Percentiles rank a stretch among this genome's conserved stretches.
Evolutionary conservation across 768 basidiomycete genomes (phyloP).

Genomic region (Cantharellus cinnabarinus): DNA sequence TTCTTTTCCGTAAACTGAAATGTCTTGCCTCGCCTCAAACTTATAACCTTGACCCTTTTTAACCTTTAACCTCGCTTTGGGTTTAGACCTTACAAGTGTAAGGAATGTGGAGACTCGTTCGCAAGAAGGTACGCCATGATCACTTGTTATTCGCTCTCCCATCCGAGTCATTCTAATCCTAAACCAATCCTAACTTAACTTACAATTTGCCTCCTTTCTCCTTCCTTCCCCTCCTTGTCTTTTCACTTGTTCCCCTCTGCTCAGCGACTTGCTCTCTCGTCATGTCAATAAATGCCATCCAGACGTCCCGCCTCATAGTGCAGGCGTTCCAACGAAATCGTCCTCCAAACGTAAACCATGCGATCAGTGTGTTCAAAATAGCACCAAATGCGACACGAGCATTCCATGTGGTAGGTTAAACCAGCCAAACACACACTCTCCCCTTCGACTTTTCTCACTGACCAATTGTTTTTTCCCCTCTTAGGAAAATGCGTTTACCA

Average conservation of each 20-base stretch:
- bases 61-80: not conserved
- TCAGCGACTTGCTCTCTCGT: slow-evolving; percentile 63
- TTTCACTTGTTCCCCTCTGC: slow-evolving; percentile 3
- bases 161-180: too few species aligned
- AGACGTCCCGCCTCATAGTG: slow-evolving; percentile 11
- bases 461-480: not conserved
- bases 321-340: not conserved
- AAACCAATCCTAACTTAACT: too few species aligned
- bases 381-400: not conserved
- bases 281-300: slow-evolving; percentile 78
- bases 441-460: not conserved
- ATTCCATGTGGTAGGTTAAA: not conserved
- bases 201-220: not conserved
- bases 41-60: not conserved
- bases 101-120: slow-evolving; percentile 76
- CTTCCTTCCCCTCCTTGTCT: slow-evolving; percentile 3
- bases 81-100: slow-evolving; percentile 70
- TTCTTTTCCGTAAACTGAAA: too few species aligned
- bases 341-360: not conserved
- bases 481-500: not conserved
- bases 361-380: not conserved
- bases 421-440: not conserved
- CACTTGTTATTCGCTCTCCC: too few species aligned
- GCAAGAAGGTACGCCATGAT: slow-evolving; percentile 41
- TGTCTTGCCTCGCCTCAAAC: too few species aligned